Conservation (phyloP, 1,284 basidiomycete genomes). For the Rhodofomes roseus region DNA sequence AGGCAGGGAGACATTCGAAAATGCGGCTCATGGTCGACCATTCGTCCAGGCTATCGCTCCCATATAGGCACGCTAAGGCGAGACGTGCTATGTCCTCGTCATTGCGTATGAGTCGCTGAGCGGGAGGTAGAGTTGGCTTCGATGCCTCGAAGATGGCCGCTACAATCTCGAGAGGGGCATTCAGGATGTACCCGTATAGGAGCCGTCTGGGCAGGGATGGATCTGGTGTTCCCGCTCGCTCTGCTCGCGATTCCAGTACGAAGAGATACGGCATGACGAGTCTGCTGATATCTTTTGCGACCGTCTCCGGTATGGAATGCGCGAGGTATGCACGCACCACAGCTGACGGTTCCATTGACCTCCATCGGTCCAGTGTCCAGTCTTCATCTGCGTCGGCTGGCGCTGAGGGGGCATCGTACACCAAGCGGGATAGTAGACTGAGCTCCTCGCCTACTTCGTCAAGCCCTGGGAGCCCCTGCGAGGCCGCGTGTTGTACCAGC, state of each 20-base stretch:
- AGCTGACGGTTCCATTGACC: constrained; percentile 55
- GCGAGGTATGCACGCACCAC: constrained; percentile 75
- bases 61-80: constrained; percentile 88
- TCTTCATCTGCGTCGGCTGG: constrained; percentile 42
- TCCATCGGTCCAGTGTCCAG: constrained; percentile 78
- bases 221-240: constrained; percentile 73
- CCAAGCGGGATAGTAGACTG: constrained; percentile 76
- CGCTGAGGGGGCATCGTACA: constrained; percentile 71
- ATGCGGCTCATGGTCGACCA: constrained; percentile 87
- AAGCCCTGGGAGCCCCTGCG: constrained; percentile 73
- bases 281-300: constrained; percentile 69
- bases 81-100: constrained; percentile 83
- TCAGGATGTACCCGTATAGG: constrained; percentile 75
- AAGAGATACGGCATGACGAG: constrained; percentile 90
- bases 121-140: constrained; percentile 75
- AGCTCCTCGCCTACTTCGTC: constrained; percentile 89
- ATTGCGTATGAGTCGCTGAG: constrained; percentile 72
- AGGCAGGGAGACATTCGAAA: constrained; percentile 92
- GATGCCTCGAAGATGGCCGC: constrained; percentile 84
- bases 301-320: constrained; percentile 58
- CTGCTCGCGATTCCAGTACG: constrained; percentile 82
- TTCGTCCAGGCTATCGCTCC: constrained; percentile 62
- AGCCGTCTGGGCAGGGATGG: constrained; percentile 56
- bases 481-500: constrained; percentile 81
- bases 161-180: constrained; percentile 60